Evolutionary conservation across 1,284 basidiomycete genomes (phyloP).

Genomic region (Microbotryum scabiosae): DNA sequence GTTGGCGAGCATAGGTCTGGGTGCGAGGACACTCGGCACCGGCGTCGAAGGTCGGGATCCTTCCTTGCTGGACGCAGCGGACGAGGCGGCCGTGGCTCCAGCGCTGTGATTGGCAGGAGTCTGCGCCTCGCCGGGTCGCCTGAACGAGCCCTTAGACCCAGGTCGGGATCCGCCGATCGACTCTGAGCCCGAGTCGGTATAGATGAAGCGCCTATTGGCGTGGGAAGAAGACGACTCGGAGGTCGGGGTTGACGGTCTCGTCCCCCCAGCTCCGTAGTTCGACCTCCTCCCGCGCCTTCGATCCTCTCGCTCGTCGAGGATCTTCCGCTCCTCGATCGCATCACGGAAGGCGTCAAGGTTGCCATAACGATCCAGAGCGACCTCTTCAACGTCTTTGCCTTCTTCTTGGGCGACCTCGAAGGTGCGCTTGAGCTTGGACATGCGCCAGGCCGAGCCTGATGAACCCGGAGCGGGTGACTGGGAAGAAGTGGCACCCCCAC

Average conservation of each 20-base stretch:
- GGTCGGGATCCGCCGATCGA: no score
- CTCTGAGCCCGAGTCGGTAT: no score
- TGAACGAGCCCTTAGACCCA: constrained; percentile 54
- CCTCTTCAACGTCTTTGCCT: constrained; percentile 60
- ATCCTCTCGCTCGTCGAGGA: constrained; percentile 64
- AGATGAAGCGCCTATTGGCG: constrained; percentile 46
- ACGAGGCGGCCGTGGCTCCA: constrained; percentile 4
- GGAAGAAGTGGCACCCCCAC: constrained; percentile 37
- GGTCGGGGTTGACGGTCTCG: constrained; percentile 32
- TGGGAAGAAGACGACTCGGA: constrained; percentile 10
- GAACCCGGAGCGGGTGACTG: constrained; percentile 62
- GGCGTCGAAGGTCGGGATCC: constrained; percentile 50
- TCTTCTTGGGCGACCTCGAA: constrained; percentile 78
- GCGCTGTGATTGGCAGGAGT: no score
- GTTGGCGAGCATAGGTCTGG: constrained; percentile 44
- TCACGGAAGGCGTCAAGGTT: constrained; percentile 76
- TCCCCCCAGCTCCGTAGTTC: constrained; percentile 39
- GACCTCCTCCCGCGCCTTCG: constrained; percentile 43
- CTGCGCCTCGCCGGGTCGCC: constrained; percentile 55
- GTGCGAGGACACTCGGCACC: constrained; percentile 80
- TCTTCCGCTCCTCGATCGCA: constrained; percentile 70
- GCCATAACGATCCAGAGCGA: constrained; percentile 82
- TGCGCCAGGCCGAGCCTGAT: constrained; percentile 89
- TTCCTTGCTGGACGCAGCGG: constrained; percentile 21
- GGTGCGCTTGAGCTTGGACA: constrained; percentile 86